Conservation (phyloP, 192 early-diverging fungal species). For the Podila horticola region DNA sequence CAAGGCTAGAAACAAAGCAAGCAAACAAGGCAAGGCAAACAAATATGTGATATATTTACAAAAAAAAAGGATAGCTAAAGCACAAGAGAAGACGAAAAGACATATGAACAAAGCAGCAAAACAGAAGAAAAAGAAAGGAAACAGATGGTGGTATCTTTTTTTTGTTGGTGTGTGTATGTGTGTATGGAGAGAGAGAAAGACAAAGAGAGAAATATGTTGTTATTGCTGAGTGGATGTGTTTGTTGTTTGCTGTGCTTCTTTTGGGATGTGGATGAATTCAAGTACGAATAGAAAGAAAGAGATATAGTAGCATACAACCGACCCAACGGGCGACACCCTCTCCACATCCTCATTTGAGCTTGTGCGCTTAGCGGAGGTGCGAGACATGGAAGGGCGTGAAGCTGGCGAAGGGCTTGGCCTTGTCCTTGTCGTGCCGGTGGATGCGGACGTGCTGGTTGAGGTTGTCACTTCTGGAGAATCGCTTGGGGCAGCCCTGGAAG, state of each 20-base stretch:
- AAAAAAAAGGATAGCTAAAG: too few species aligned
- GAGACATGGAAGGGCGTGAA: constrained; percentile 19
- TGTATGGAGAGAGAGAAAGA: not conserved
- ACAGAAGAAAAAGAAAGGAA: not conserved
- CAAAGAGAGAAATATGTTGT: not conserved
- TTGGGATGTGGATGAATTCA: not conserved
- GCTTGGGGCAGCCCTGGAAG: constrained; percentile 58
- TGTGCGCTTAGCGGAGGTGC: not conserved
- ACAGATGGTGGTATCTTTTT: not conserved
- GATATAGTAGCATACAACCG: not conserved
- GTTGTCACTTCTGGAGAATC: constrained; percentile 66
- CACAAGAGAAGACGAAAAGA: not conserved
- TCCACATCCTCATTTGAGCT: not conserved
- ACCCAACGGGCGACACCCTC: not conserved
- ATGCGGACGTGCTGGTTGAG: constrained; percentile 65
- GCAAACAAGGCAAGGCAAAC: too few species aligned
- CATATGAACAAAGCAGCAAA: too few species aligned
- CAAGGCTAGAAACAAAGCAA: too few species aligned
- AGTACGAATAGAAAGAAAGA: not conserved
- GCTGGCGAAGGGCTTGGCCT: constrained; percentile 15
- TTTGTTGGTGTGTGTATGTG: not conserved
- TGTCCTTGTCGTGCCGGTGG: constrained; percentile 54
- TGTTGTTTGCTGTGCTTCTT: not conserved
- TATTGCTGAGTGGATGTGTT: not conserved
- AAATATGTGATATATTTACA: too few species aligned